phyloP scores from a whole-genome alignment of 2,329 filamentous ascomycete genomes.

The Uncinocarpus reesii region DNA sequence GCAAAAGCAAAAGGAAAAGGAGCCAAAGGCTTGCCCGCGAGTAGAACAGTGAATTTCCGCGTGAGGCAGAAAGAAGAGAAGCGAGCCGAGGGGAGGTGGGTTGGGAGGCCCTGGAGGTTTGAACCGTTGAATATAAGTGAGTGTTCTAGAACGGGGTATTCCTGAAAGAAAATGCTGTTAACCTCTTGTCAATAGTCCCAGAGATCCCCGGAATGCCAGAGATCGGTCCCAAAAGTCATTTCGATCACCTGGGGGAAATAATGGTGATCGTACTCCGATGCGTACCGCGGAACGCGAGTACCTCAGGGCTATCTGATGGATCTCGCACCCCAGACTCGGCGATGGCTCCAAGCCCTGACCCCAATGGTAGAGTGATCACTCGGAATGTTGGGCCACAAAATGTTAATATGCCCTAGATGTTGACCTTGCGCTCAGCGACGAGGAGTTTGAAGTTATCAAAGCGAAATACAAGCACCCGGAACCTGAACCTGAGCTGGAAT shows the following conservation, averaged over 20 bases:
- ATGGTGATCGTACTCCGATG: conserved; percentile 26
- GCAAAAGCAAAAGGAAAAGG: background rate
- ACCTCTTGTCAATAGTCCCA: background rate
- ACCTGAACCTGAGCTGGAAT: background rate
- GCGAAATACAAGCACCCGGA: background rate
- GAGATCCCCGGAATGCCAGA: conserved; percentile 11
- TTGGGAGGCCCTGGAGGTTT: conserved; percentile 46
- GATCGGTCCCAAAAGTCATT: conserved; percentile 11
- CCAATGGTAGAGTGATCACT: conserved; percentile 16
- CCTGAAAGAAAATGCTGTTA: background rate
- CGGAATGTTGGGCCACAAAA: no score
- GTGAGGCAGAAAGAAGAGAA: conserved; percentile 47
- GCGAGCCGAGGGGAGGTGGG: conserved; percentile 37
- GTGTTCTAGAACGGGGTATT: conserved; percentile 11
- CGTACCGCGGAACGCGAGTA: conserved; percentile 1
- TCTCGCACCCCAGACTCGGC: conserved; percentile 16
- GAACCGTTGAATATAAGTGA: conserved; percentile 41
- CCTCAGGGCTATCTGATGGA: conserved; percentile 8
- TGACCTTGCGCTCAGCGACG: conserved; percentile 5
- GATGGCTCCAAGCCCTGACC: conserved; percentile 19
- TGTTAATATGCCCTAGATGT: conserved; percentile 1
- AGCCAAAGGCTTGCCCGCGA: conserved; percentile 20
- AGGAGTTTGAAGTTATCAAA: conserved; percentile 9
- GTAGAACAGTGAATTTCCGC: conserved; percentile 37
- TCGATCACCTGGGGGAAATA: conserved; percentile 23